These are phyloP conservation scores for Alternaria sp. DNA, from an alignment of 2,329 filamentous ascomycete genomes.

Conservation along the genomic window DNA sequence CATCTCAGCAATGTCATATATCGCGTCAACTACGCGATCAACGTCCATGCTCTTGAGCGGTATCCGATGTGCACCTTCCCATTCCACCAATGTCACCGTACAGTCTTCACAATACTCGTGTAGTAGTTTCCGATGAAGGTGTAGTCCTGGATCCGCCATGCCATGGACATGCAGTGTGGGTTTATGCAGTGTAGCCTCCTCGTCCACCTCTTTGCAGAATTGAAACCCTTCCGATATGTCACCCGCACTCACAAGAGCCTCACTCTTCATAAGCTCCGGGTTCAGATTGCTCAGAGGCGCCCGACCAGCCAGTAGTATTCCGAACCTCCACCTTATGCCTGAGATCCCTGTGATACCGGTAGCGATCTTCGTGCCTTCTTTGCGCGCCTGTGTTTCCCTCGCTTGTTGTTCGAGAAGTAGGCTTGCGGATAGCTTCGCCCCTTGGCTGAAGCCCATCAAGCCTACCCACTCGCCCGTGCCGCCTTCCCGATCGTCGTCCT, in stretches of 20 bases:
- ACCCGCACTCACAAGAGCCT: constrained; percentile 49
- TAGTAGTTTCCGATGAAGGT: constrained; percentile 63
- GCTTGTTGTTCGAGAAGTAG: constrained; percentile 66
- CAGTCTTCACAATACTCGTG: constrained; percentile 65
- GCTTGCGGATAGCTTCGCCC: constrained; percentile 56
- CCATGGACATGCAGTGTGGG: constrained; percentile 75
- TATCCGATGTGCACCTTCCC: constrained; percentile 75
- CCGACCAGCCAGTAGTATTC: constrained; percentile 66
- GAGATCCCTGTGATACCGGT: constrained; percentile 33
- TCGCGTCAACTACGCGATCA: constrained; percentile 59
- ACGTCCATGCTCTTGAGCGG: constrained; percentile 73
- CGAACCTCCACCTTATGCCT: constrained; percentile 61
- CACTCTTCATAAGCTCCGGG: constrained; percentile 43
- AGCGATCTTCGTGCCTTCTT: constrained; percentile 24
- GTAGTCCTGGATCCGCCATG: constrained; percentile 63
- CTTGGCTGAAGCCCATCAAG: constrained; percentile 58
- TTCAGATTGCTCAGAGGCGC: constrained; percentile 64
- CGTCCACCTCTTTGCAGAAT: constrained; percentile 46
- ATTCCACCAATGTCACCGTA: constrained; percentile 67
- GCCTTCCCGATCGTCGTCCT: constrained; percentile 51
- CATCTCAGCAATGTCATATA: constrained; percentile 59
- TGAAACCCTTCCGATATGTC: constrained; percentile 53
- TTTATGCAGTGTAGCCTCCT: constrained; percentile 57
- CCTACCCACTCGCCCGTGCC: constrained; percentile 57
- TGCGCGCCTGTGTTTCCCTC: constrained; percentile 44